Evolutionary conservation across 2,329 filamentous ascomycete genomes (phyloP).

Genomic region (Diaporthe aspalathi): DNA sequence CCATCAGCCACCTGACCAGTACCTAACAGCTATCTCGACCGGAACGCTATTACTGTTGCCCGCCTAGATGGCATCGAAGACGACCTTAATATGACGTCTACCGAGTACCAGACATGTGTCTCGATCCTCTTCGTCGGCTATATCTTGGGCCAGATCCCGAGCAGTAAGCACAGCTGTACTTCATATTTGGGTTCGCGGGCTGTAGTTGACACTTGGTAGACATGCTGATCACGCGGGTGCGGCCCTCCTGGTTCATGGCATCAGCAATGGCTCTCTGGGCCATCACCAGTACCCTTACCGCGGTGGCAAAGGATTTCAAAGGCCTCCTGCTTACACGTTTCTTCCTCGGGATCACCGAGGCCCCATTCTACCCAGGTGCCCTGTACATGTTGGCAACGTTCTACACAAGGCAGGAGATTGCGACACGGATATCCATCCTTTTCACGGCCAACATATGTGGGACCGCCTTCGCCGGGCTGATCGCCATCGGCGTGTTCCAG

Average conservation of each 20-base stretch:
- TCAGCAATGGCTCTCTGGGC: slow-evolving; percentile 1
- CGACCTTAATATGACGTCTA: neutral
- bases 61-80: neutral
- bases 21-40: neutral
- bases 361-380: neutral
- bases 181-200: neutral
- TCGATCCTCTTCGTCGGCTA: neutral
- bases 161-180: neutral
- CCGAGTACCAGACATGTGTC: neutral
- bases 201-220: neutral
- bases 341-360: neutral
- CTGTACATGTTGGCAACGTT: neutral
- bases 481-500: neutral
- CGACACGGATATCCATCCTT: neutral
- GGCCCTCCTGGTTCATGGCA: neutral
- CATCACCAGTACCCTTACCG: neutral
- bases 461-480: neutral
- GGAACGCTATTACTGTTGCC: neutral
- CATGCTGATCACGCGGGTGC: neutral
- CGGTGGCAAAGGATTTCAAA: neutral
- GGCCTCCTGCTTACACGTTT: neutral
- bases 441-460: slow-evolving; percentile 2
- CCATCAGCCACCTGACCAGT: neutral
- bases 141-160: neutral
- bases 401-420: neutral